A percentile compares a stretch with the other conserved stretches of the same genome.
These are phyloP conservation scores for Colletotrichum eleusines DNA, from an alignment of 2,329 filamentous ascomycete genomes.

Conservation along the genomic window DNA sequence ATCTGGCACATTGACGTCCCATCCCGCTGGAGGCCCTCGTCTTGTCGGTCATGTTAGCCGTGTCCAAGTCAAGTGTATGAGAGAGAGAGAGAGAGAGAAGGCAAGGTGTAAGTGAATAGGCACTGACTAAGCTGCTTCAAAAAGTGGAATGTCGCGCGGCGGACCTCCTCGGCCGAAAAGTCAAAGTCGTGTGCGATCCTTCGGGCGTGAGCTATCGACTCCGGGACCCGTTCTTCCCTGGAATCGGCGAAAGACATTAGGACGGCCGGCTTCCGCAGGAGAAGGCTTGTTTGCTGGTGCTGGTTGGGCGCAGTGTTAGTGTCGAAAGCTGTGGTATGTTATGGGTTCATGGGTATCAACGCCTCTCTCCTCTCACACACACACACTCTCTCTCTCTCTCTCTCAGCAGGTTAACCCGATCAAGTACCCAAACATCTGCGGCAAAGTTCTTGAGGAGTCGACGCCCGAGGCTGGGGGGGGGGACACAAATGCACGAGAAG, in stretches of 20 bases:
- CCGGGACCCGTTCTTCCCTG: not conserved
- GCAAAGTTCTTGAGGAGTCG: not conserved
- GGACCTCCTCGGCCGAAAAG: constrained; percentile 19
- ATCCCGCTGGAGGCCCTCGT: constrained; percentile 57
- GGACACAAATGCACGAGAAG: not conserved
- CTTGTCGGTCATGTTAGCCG: constrained; percentile 51
- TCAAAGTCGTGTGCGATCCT: constrained; percentile 24
- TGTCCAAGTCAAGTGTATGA: not conserved
- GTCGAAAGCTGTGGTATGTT: constrained; percentile 8
- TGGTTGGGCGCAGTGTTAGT: not conserved
- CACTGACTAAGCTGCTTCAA: constrained; percentile 43
- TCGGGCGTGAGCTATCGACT: constrained; percentile 17
- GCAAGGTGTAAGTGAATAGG: no score
- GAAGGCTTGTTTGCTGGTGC: not conserved
- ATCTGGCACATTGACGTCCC: constrained; percentile 66
- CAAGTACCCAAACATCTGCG: constrained; percentile 26
- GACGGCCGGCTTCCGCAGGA: not conserved
- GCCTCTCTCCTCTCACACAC: not conserved
- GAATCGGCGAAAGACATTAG: constrained; percentile 10
- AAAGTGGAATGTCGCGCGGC: constrained; percentile 41
- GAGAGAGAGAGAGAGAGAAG: not conserved
- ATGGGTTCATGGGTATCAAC: constrained; percentile 23
- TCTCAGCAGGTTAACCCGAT: constrained; percentile 28
- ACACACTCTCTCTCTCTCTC: constrained; percentile 27
- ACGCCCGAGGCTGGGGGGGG: not conserved